Evolutionary conservation across 148 eudicot genomes (phyloP).

Genomic region (Chenopodium quinoa): DNA sequence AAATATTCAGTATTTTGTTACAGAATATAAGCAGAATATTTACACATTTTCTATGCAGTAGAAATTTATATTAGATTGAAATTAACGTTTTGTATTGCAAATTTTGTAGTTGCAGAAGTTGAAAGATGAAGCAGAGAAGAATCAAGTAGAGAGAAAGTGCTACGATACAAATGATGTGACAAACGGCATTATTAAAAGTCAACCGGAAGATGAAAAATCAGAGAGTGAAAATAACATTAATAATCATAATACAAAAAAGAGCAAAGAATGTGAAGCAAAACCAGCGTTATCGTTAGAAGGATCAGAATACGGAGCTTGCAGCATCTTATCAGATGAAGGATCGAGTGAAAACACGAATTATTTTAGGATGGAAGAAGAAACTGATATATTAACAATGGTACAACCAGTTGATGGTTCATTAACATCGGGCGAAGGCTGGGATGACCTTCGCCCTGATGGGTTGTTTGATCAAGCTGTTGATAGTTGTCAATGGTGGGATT

Average conservation of each 20-base stretch:
- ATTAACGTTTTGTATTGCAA: not conserved
- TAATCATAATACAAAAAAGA: not conserved
- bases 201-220: slow-evolving; percentile 10
- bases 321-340: slow-evolving; percentile 41
- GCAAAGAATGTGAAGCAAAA: slow-evolving; percentile 20
- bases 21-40: too few species aligned
- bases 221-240: slow-evolving; percentile 15
- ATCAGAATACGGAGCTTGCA: slow-evolving; percentile 34
- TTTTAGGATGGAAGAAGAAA: slow-evolving; percentile 37
- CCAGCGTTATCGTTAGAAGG: slow-evolving; percentile 31
- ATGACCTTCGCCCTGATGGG: slow-evolving; percentile 32
- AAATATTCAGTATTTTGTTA: too few species aligned
- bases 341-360: slow-evolving; percentile 40
- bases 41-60: too few species aligned
- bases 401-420: slow-evolving; percentile 32
- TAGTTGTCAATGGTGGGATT: slow-evolving; percentile 60
- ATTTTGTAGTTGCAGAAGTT: slow-evolving; percentile 54
- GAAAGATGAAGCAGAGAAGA: slow-evolving; percentile 32
- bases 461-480: slow-evolving; percentile 35
- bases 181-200: not conserved
- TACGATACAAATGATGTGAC: not conserved
- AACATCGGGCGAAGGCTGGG: slow-evolving; percentile 42
- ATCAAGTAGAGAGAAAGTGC: slow-evolving; percentile 16
- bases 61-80: not conserved
- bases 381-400: slow-evolving; percentile 34